Base-by-base conservation (phyloP, 2,329 filamentous ascomycete genomes). In the Lasiodiplodia hormozganensis region DNA sequence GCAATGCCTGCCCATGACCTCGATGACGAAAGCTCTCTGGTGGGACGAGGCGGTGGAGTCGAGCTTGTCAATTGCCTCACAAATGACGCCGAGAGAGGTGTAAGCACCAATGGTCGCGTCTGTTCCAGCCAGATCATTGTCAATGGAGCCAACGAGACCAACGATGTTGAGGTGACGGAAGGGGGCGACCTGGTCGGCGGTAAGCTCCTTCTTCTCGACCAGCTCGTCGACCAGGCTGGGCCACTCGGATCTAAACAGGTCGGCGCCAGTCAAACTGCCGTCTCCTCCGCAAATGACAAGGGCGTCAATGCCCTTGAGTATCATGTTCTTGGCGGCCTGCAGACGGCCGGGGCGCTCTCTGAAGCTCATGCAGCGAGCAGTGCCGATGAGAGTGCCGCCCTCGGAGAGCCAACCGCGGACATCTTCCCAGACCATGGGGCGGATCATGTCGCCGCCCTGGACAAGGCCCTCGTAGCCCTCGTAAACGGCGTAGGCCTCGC, bases 31-130 rank as follows among this genome's bases (percentile, higher is more conserved):
- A 49, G 96, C 96, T 74, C 96, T 88, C 72, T 97, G 96, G 81
- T 99, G 96, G 34, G 94, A 97, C 47, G 90, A 91, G 65, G 95
- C 95, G 0, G 96, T 98, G 23, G 95, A 94, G 81, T 99, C 95
- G 74, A 99, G 97, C 77, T 94, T 95, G 83, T 99, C 96, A 69
- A 99, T 93, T 77, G 95, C 93, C 78, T 97, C 92, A 82, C 95
- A 98, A 74, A 99, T 97, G 69, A 95, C 90, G 58, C 92, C 89
- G 68, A 99, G 87, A 28, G 96, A 96, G 53, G 94, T 97, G 83
- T 97, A 98, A 79, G 93, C 96, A 68, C 96, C 96, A 78, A 99
- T 97, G 38, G 96, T 99, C 69, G 96, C 95, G 80, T 99, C 96
- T 14, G 96, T 99, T 72, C 93, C 93, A 62, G 94, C 96, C 82